Conservation (phyloP, 2,329 filamentous ascomycete genomes). For the Exophiala phaeomuriformis region DNA sequence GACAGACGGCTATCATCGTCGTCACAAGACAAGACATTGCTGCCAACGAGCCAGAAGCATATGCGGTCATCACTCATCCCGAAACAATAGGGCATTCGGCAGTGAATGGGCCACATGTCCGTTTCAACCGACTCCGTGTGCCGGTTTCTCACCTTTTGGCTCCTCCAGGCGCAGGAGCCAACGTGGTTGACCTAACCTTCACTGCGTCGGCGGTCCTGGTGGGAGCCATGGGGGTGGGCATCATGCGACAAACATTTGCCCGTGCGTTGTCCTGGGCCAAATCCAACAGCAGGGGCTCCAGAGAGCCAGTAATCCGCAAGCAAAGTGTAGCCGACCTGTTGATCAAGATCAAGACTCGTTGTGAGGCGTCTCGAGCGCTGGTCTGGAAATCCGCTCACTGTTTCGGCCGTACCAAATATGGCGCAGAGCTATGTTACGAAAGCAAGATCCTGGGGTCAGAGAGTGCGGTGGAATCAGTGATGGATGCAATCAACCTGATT, state of each 20-base stretch:
- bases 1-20: constrained; percentile 44
- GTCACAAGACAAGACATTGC: constrained; percentile 45
- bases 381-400: constrained; percentile 47
- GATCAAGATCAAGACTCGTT: constrained; percentile 47
- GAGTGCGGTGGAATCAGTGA: constrained; percentile 42
- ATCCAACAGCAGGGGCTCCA: constrained; percentile 41
- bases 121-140: constrained; percentile 44
- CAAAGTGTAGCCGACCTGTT: constrained; percentile 49
- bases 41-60: constrained; percentile 39
- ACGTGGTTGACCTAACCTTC: constrained; percentile 41
- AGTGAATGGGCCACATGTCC: constrained; percentile 44
- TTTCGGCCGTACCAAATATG: constrained; percentile 38
- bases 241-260: constrained; percentile 50
- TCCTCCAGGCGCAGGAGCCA: constrained; percentile 38
- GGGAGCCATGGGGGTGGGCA: constrained; percentile 48
- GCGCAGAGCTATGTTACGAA: constrained; percentile 43
- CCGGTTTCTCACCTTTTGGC: constrained; percentile 44
- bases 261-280: constrained; percentile 47
- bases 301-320: constrained; percentile 40
- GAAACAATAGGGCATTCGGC: constrained; percentile 44
- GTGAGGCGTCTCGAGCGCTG: constrained; percentile 45
- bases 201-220: constrained; percentile 44
- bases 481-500: constrained; percentile 47
- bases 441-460: constrained; percentile 50
- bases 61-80: constrained; percentile 42